Base-by-base conservation (phyloP, 1,284 basidiomycete species). In the Ustilago loliicola region DNA sequence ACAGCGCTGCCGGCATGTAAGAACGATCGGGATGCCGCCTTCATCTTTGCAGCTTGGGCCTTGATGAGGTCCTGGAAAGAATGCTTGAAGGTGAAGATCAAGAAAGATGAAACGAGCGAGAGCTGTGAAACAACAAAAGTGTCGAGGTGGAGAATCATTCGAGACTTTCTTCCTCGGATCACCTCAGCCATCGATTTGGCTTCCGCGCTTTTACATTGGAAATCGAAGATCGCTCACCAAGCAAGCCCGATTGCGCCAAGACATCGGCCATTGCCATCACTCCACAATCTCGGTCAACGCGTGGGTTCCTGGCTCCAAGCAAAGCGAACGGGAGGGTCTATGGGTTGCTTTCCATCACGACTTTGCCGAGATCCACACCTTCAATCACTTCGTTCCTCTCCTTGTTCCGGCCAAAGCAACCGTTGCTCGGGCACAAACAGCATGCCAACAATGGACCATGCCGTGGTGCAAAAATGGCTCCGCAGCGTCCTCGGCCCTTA, bases 401-500 rank as follows among this genome's bases (percentile, higher is more conserved):
- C n/a, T 32, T 8, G 10, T n/a, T 42, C 27, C 23, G 17, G 1
- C 30, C 2, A 19, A 32, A 19, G 30, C 51, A 34, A 13, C 42
- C 8, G 59, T 19, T 45, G n/a, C 5, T 56, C 21, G 27, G 19
- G 42, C 2, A 13, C 29, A 32, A 2, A n/a, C 6, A 8, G 10
- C 17, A 21, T 38, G 59, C 54, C 59, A 23, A 56, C 47, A 40
- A 86, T 86, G 84, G 77, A 86, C 59, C 83, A 81, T 61, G 56
- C 63, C 27, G 73, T 82, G 32, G 83, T 85, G 52, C 83, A 82
- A 45, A 71, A 72, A 34, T 86, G 85, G 85, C 77, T 86, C 21
- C 69, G 79, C 45, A 64, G 69, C 56, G 82, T 85, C 17, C 67
- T 82, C 13, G 71, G 47, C 3, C 76, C 80, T 2, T 97, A 97